A percentile compares a stretch with the other conserved stretches of the same genome.
Conservation (phyloP, 2,329 filamentous ascomycete species). For the Monosporascus sp. region DNA sequence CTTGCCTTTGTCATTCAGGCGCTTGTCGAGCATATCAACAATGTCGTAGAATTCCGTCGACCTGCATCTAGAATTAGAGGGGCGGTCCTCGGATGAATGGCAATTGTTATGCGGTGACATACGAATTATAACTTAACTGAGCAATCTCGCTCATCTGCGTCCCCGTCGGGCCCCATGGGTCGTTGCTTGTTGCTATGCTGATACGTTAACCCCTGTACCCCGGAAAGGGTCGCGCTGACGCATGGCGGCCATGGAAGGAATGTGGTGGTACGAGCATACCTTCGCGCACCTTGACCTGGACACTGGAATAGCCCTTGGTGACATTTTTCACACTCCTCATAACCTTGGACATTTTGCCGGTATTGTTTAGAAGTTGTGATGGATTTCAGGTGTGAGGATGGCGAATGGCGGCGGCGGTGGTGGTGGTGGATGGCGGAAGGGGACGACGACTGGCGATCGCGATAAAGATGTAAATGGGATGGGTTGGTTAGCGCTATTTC, state of each 20-base stretch:
- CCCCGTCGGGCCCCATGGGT: constrained; percentile 95
- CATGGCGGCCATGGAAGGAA: not conserved
- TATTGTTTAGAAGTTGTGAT: constrained; percentile 11
- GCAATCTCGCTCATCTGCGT: constrained; percentile 99
- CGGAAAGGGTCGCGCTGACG: constrained; percentile 9
- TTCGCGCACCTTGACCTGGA: constrained; percentile 98
- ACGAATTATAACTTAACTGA: constrained; percentile 97
- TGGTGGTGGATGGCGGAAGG: not conserved
- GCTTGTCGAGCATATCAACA: constrained; percentile 99
- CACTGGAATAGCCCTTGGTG: constrained; percentile 94
- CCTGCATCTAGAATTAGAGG: constrained; percentile 40
- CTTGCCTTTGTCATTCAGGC: constrained; percentile 97
- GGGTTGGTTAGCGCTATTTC: not conserved
- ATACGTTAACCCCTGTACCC: constrained; percentile 21
- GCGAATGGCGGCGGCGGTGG: constrained; percentile 1
- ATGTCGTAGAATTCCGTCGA: constrained; percentile 98
- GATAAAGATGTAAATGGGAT: not conserved
- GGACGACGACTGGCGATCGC: not conserved
- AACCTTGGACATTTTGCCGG: constrained; percentile 81
- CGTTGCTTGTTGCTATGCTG: constrained; percentile 87
- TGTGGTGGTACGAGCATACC: constrained; percentile 44
- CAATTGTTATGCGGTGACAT: constrained; percentile 33
- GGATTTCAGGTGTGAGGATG: not conserved
- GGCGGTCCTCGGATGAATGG: not conserved
- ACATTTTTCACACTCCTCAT: constrained; percentile 98